phyloP scores from a whole-genome alignment of 176 grass and related monocot genomes.

The sorghum (Sorghum bicolor) region DNA sequence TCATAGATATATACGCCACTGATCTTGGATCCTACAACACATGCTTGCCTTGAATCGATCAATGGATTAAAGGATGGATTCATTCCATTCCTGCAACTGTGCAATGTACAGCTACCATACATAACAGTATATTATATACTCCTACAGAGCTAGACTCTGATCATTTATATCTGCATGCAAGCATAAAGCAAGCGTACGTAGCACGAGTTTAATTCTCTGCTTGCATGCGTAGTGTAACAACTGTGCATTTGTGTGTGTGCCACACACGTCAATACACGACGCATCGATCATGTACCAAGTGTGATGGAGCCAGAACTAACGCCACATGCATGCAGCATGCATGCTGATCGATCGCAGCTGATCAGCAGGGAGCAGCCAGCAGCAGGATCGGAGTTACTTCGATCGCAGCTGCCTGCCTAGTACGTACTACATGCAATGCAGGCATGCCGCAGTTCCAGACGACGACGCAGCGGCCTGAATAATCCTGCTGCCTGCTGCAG shows the following conservation, averaged over 20 bases:
- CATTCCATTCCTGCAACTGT: background rate
- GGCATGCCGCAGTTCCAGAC: too few species aligned
- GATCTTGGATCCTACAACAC: background rate
- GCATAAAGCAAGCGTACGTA: background rate
- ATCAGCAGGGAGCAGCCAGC: background rate
- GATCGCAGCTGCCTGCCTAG: background rate
- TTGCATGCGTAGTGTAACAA: background rate
- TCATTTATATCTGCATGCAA: background rate
- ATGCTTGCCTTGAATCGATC: constrained; percentile 3
- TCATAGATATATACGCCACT: background rate
- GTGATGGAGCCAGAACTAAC: background rate
- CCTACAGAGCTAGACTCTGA: background rate
- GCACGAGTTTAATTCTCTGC: background rate
- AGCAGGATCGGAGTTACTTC: constrained; percentile 32
- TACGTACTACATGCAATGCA: too few species aligned
- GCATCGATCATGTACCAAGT: constrained; percentile 31
- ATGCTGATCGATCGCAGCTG: too few species aligned
- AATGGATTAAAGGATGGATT: background rate
- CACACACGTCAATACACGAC: background rate
- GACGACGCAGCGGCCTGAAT: background rate
- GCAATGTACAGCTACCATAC: background rate
- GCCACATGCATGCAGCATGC: background rate
- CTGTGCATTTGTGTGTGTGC: constrained; percentile 11
- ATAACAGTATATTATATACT: background rate
- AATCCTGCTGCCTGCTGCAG: background rate